phyloP scores from a whole-genome alignment of 2,329 filamentous ascomycete genomes.

The Diaporthe citrichinensis region DNA sequence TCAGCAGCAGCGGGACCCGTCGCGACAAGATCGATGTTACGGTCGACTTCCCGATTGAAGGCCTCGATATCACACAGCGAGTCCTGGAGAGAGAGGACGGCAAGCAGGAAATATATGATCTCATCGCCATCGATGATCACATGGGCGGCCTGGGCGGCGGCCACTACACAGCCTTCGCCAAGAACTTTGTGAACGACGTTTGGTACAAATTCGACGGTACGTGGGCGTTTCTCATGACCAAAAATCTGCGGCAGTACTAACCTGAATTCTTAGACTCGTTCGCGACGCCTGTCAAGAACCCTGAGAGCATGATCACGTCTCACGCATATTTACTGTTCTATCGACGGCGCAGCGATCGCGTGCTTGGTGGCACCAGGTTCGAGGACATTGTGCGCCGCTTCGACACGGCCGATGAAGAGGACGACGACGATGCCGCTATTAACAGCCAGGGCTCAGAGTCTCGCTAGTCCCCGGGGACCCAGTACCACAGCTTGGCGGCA shows the following conservation, averaged over 20 bases:
- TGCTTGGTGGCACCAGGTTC: conserved; percentile 85
- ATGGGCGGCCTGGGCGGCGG: conserved; percentile 94
- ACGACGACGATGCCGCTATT: conserved; percentile 37
- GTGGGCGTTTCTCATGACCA: conserved; percentile 48
- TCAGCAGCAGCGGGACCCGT: conserved; percentile 85
- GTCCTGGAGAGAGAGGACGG: conserved; percentile 85
- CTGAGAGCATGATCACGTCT: conserved; percentile 75
- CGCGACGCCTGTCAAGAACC: conserved; percentile 73
- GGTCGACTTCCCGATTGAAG: conserved; percentile 92
- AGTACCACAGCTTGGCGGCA: conserved; percentile 26
- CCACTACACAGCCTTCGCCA: conserved; percentile 95
- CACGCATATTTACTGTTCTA: conserved; percentile 97
- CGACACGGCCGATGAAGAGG: conserved; percentile 18
- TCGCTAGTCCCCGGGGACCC: conserved; percentile 34
- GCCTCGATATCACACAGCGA: conserved; percentile 84
- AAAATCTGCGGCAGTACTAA: not conserved
- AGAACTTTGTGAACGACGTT: conserved; percentile 88
- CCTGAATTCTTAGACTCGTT: conserved; percentile 74
- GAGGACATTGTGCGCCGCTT: conserved; percentile 71
- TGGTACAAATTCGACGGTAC: conserved; percentile 99
- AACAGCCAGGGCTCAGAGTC: conserved; percentile 39
- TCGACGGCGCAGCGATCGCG: conserved; percentile 81
- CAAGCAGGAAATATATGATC: conserved; percentile 88
- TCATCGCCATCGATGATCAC: conserved; percentile 97
- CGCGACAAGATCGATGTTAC: conserved; percentile 92